Evolutionary conservation across 78 protist genomes (phyloP).

Genomic region (Dictyostelium firmibasis): DNA sequence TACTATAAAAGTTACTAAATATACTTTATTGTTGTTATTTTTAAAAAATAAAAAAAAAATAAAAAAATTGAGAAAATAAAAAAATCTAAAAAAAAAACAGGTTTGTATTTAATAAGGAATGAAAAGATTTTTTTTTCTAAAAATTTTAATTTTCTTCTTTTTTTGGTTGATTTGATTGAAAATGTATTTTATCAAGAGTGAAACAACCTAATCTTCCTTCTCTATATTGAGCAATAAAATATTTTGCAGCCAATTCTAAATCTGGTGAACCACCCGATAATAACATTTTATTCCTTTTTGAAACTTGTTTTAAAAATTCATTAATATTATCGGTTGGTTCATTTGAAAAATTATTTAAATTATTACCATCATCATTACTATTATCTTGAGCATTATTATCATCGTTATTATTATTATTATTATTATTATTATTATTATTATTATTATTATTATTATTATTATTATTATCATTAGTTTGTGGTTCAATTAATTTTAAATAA

Average conservation of each 20-base stretch:
- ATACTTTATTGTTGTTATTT: too few relatives aligned
- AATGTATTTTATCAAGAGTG: slow-evolving; percentile 9
- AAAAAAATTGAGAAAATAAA: too few relatives aligned
- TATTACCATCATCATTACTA: not conserved
- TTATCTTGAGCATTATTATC: not conserved
- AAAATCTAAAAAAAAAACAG: not conserved
- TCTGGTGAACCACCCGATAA: not conserved
- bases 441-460: not conserved
- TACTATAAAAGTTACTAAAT: too few relatives aligned
- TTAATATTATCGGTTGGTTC: slow-evolving; percentile 45
- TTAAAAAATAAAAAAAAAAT: not conserved
- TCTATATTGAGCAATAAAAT: slow-evolving; percentile 15
- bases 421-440: not conserved
- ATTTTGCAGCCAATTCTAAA: slow-evolving; percentile 24
- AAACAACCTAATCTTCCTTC: slow-evolving; percentile 52
- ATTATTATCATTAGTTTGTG: not conserved
- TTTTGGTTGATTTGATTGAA: not conserved
- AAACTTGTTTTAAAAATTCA: not conserved
- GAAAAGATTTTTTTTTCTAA: too few relatives aligned
- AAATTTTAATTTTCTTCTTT: too few relatives aligned
- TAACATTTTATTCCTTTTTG: not conserved
- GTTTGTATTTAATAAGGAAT: too few relatives aligned
- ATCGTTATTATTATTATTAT: too few relatives aligned
- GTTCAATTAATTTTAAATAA: not conserved
- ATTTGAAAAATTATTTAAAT: not conserved